These are phyloP conservation scores for Cadophora malorum DNA, from an alignment of 2,329 filamentous ascomycete genomes.

Conservation along the genomic window DNA sequence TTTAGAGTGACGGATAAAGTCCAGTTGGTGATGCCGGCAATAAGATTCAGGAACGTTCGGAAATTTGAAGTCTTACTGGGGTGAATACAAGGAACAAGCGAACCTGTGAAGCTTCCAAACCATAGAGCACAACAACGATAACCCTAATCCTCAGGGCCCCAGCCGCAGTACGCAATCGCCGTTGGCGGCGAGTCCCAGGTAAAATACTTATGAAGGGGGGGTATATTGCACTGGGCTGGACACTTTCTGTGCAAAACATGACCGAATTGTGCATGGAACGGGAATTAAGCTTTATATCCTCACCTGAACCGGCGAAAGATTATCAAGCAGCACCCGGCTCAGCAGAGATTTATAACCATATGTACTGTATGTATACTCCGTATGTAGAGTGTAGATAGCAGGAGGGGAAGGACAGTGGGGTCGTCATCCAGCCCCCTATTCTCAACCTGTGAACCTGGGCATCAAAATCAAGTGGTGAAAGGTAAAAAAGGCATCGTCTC, in stretches of 20 bases:
- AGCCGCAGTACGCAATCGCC: conserved; percentile 1
- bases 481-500: background rate
- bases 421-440: background rate
- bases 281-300: background rate
- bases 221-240: background rate
- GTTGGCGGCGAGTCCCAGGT: background rate
- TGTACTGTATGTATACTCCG: too few relatives aligned
- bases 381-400: background rate
- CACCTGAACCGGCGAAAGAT: background rate
- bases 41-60: conserved; percentile 7
- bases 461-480: background rate
- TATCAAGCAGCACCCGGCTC: conserved; percentile 3
- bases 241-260: background rate
- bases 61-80: conserved; percentile 14
- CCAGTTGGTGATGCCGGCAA: background rate
- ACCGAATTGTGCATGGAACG: background rate
- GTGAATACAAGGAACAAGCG: background rate
- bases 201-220: too few relatives aligned
- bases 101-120: background rate
- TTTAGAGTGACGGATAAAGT: background rate
- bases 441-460: background rate
- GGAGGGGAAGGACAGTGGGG: background rate
- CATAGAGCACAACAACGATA: background rate
- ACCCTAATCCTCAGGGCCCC: background rate
- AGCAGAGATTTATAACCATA: too few relatives aligned